These are phyloP conservation scores for Biscutella auriculata DNA, from an alignment of 441 rosid genomes.

Conservation along the genomic window DNA sequence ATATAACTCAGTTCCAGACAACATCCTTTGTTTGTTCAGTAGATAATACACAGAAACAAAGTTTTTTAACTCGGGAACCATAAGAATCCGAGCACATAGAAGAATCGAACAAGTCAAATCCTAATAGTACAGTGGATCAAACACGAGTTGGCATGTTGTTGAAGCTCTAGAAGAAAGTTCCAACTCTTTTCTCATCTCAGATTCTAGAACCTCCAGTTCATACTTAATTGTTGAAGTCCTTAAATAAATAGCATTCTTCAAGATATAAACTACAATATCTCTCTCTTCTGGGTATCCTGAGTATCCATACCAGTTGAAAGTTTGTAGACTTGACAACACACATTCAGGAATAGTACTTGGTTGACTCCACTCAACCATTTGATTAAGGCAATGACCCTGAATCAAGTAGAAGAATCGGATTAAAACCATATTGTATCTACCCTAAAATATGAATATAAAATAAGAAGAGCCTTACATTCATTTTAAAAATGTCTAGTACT, in stretches of 20 bases:
- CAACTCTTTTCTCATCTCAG: constrained; percentile 4
- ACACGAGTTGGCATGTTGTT: constrained; percentile 1
- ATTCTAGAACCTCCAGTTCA: accelerated
- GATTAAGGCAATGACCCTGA: accelerated
- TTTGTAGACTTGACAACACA: not conserved
- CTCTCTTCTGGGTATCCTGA: not conserved
- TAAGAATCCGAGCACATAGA: not conserved
- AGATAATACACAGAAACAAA: not conserved
- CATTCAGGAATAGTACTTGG: constrained; percentile 9
- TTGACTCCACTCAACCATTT: not conserved
- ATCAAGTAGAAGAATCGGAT: not conserved
- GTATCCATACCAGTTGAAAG: not conserved
- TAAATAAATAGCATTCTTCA: not conserved
- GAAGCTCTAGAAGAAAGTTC: constrained; percentile 10
- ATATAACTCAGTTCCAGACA: not conserved
- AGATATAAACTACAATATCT: not conserved
- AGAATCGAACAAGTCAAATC: not conserved
- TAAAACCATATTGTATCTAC: not conserved
- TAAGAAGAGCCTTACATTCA: not conserved
- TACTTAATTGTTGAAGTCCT: not conserved
- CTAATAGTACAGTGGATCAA: not conserved
- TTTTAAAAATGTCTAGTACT: not conserved
- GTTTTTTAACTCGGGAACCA: not conserved
- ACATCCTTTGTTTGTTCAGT: not conserved
- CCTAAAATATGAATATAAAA: too few species aligned